phyloP scores from a whole-genome alignment of 306 rosid species.

The Clitoria ternatea region DNA sequence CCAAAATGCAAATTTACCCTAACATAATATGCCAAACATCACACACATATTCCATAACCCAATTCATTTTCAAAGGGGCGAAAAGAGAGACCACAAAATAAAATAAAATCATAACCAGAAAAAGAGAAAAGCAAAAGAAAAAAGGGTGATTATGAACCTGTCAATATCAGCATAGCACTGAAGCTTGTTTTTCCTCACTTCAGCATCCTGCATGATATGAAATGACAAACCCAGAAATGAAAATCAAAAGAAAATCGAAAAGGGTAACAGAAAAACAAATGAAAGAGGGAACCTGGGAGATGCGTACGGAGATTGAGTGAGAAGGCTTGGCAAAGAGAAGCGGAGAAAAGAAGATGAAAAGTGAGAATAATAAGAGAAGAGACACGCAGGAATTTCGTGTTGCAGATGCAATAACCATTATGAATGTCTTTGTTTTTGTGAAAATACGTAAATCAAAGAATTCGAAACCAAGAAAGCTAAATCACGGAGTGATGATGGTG shows the following conservation, averaged over 20 bases:
- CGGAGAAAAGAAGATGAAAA: constrained; percentile 20
- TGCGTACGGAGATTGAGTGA: constrained; percentile 61
- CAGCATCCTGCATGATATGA: constrained; percentile 55
- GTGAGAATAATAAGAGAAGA: constrained; percentile 24
- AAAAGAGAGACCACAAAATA: no score
- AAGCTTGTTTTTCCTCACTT: constrained; percentile 66
- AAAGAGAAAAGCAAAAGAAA: neutral
- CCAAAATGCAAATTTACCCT: neutral
- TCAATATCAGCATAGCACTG: constrained; percentile 87
- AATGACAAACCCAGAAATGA: neutral
- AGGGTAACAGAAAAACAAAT: neutral
- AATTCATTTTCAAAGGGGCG: neutral
- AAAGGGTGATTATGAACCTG: constrained; percentile 34
- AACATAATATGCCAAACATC: neutral
- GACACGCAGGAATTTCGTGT: neutral
- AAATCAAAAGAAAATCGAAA: neutral
- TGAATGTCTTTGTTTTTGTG: no score
- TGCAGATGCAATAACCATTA: constrained; percentile 6
- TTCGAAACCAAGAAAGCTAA: neutral
- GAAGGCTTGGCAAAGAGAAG: constrained; percentile 59
- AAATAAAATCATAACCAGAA: no score
- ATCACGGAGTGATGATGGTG: neutral
- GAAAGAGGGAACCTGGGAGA: neutral
- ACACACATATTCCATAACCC: neutral
- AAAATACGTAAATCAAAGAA: neutral